Base-by-base conservation (phyloP, 768 basidiomycete genomes). In the Crucibulum laeve region DNA sequence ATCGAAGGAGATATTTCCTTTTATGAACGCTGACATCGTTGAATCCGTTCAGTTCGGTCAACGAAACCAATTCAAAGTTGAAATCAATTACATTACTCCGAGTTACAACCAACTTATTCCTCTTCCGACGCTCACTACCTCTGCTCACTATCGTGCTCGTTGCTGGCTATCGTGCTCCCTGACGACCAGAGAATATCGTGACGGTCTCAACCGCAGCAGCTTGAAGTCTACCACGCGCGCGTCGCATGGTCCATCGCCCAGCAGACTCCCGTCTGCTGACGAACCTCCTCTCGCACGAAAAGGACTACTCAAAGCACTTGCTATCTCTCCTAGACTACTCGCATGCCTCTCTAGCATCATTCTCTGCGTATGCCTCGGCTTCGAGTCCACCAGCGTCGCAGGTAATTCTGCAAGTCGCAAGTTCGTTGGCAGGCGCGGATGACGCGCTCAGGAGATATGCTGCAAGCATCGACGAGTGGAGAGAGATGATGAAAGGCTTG, bases 281-380 rank as follows among this genome's bases (percentile, higher is more conserved):
- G 2, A 82, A 84, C 56, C 76, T 91, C 23, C 69, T 88, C 38
- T 62, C 67, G 4, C 74, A 80, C 48, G 87, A 90, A 60, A 87
- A 84, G 55, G 84, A 84, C 25, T 85, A 86, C 54, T 63, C 77
- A 2, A 82, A 80, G 50, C 75, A 82, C 6, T 68, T 89, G 22
- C 53, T 57, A n/a, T 49, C 67, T 15, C 68, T 87, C 30, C 69
- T 89, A 18, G 76, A 79, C 37, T 55, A 74, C 21, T 83, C 82
- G 8, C 74, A 77, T 49, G 61, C 78, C 0, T 80, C 85, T 1
- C 66, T 84, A 22, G 74, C 82, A 5, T 77, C 81, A 2, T 77
- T 87, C 44, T 73, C 81, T 15, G 86, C 87, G 1, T 91, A 85
- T 59, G 85, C 87, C 3, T 71, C 84, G 1, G 78, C 84, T 3